phyloP scores from a whole-genome alignment of 176 grass and related monocot species.

The Ampelocalamus luodianensis region DNA sequence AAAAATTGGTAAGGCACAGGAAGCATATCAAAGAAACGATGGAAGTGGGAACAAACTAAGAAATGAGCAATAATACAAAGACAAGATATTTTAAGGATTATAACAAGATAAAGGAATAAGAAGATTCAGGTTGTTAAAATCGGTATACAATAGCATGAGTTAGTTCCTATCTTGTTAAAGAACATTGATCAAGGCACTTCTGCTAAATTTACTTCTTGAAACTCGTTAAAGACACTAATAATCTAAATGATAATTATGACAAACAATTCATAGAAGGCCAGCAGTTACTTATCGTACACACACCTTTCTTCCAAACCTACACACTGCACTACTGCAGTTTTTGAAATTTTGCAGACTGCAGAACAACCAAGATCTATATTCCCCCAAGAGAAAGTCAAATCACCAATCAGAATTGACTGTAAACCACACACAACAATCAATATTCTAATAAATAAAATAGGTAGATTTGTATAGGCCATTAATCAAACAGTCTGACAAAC shows the following conservation, averaged over 20 bases:
- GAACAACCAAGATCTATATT: background rate
- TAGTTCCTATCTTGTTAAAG: conserved; percentile 9
- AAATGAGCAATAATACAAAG: background rate
- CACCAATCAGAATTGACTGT: background rate
- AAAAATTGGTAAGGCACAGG: background rate
- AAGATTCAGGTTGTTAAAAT: background rate
- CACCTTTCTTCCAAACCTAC: background rate
- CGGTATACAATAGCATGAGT: background rate
- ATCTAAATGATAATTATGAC: background rate
- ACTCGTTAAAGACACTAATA: background rate
- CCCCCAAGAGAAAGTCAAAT: background rate
- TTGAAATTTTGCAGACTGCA: background rate
- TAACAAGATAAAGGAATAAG: background rate
- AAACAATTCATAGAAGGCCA: conserved; percentile 6
- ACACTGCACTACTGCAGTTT: background rate
- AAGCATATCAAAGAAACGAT: conserved; percentile 30
- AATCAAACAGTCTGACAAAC: background rate
- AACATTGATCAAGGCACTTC: background rate
- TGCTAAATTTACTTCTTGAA: background rate
- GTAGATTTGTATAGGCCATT: background rate
- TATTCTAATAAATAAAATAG: conserved; percentile 12
- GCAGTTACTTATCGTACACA: background rate
- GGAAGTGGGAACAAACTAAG: background rate
- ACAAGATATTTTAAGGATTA: background rate
- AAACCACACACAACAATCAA: background rate